A percentile compares a stretch with the other conserved stretches of the same genome.
Conservation (phyloP, 305 asterid genomes). For the Fraxinus paxiana region DNA sequence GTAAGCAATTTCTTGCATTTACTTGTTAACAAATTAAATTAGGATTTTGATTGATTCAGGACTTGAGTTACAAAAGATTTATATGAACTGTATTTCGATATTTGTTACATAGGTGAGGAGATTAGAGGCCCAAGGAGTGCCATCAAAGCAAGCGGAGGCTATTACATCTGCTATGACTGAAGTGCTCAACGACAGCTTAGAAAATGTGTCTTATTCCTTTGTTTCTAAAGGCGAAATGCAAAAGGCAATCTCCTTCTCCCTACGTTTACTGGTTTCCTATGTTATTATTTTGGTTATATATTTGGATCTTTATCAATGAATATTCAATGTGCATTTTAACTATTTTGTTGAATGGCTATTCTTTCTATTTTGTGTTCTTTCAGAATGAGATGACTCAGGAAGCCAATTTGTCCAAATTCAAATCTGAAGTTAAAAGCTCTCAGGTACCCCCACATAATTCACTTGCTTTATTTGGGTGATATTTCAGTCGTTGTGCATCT, state of each 20-base stretch:
- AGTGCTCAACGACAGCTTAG: constrained; percentile 70
- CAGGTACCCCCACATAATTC: constrained; percentile 46
- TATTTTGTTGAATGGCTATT: background rate
- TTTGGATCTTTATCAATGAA: background rate
- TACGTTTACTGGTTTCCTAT: background rate
- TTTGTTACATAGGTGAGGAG: constrained; percentile 56
- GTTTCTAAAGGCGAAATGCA: constrained; percentile 82
- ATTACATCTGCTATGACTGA: constrained; percentile 69
- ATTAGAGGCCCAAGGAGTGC: constrained; percentile 79
- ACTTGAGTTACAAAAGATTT: background rate
- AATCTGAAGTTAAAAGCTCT: constrained; percentile 73
- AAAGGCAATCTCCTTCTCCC: constrained; percentile 31
- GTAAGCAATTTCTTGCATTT: constrained; percentile 23
- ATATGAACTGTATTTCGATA: background rate
- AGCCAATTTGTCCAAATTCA: constrained; percentile 67
- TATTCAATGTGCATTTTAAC: background rate
- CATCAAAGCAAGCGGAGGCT: constrained; percentile 83
- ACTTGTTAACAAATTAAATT: background rate
- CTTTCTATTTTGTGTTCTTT: constrained; percentile 21
- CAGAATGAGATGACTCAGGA: constrained; percentile 83
- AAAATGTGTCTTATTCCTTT: constrained; percentile 59
- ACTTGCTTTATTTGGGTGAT: background rate
- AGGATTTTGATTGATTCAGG: background rate
- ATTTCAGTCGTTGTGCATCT: background rate
- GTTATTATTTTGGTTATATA: background rate